Evolutionary conservation across 495 filamentous ascomycete genomes (phyloP), one percentile per base, ranked within the genome.

Genomic region (Lasiosphaeria miniovina): DNA sequence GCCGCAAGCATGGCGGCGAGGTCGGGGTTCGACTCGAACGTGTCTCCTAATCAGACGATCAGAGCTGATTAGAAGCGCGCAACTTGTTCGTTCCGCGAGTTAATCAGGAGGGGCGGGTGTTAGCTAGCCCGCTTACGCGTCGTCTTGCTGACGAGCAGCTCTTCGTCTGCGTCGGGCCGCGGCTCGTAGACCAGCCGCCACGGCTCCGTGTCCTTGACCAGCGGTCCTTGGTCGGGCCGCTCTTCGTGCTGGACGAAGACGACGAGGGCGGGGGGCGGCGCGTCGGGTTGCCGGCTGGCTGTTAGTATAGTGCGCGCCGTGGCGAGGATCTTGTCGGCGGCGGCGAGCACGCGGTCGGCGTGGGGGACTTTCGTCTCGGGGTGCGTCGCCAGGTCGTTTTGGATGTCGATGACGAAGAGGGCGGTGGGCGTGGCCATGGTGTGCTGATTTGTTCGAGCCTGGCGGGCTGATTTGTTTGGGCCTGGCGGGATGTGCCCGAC

Each of bases 361-460:
- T 67, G 51, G 3, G 69, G 65, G 40, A 72, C 66, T n/a, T 50
- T 40, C 10, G 65, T 72, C 1, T 10, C 10, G 4, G 65, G 60
- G 55, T 67, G 60, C 1, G 31, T 48, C 7, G 68, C 65, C 1
- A 72, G 61, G 12, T 67, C 67, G 31, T 69, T 61, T 48, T 74
- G 71, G 61, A 74, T 72, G 61, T 74, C 71, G 58, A 74, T 71
- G 14, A 72, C 66, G 52, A 74, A 74, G 45, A 69, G 60, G 5
- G 65, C 65, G 43, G 43, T 46, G 7, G 38, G 7, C 14, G 38
- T 41, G 7, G 38, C 38, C 38, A 41, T 41, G 24, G 24, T 24
- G 24, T 24, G 24, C 24, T 24, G 24, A 24, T 24, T 24, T 24
- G 24, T 24, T 24, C 2, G 24, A 24, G 24, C 24, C 24, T 24